Percentiles rank a stretch among this genome's conserved stretches.
Conservation (phyloP, 2,329 filamentous ascomycete species). For the Cladorrhinum sp. region DNA sequence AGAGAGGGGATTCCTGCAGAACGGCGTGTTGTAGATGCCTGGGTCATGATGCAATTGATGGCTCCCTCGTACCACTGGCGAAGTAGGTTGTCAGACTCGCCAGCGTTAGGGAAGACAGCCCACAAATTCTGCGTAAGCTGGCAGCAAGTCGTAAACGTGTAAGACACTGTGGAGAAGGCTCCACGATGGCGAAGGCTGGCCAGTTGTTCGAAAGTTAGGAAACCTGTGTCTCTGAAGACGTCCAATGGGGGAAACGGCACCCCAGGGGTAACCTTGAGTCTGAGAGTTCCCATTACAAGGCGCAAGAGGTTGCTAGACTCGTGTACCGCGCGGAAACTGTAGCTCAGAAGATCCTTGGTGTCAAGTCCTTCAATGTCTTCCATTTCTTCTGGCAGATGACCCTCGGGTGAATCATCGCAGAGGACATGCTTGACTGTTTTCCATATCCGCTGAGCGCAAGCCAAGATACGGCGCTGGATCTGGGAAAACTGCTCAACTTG, state of each 20-base stretch:
- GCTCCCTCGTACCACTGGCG: slow-evolving; percentile 70
- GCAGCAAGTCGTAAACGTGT: slow-evolving; percentile 82
- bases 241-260: slow-evolving; percentile 47
- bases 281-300: slow-evolving; percentile 54
- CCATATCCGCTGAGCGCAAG: slow-evolving; percentile 71
- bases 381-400: slow-evolving; percentile 74
- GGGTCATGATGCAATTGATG: slow-evolving; percentile 66
- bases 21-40: slow-evolving; percentile 79
- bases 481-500: slow-evolving; percentile 37
- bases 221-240: slow-evolving; percentile 65
- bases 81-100: slow-evolving; percentile 48
- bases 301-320: slow-evolving; percentile 81
- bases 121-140: slow-evolving; percentile 52
- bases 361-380: slow-evolving; percentile 68
- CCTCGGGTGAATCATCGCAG: slow-evolving; percentile 93
- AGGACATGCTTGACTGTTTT: slow-evolving; percentile 69
- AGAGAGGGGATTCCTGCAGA: slow-evolving; percentile 90
- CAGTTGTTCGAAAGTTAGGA: slow-evolving; percentile 77
- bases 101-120: slow-evolving; percentile 32
- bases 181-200: slow-evolving; percentile 82
- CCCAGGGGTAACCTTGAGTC: slow-evolving; percentile 43
- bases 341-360: slow-evolving; percentile 88
- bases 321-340: slow-evolving; percentile 91
- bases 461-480: slow-evolving; percentile 56
- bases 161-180: slow-evolving; percentile 88